Evolutionary conservation across 78 protist species (phyloP).

Genomic region (Diacronema lutheri): DNA sequence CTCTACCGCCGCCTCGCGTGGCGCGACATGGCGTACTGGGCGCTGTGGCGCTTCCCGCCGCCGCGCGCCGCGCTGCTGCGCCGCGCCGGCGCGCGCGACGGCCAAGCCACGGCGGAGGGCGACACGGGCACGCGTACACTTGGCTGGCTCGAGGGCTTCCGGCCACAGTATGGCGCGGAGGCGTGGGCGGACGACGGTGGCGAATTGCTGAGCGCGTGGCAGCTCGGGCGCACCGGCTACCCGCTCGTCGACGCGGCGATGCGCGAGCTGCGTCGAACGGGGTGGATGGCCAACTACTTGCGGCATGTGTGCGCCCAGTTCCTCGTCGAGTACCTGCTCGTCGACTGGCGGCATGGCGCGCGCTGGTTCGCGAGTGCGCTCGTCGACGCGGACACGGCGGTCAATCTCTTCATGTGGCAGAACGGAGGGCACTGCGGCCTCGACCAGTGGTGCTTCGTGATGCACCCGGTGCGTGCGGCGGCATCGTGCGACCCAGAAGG

Average conservation of each 20-base stretch:
- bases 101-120: no score
- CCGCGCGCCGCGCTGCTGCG: no score
- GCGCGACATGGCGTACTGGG: no score
- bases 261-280: slow-evolving; percentile 15
- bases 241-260: slow-evolving; percentile 22
- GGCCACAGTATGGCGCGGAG: background rate
- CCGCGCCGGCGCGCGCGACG: no score
- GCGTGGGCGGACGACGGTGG: background rate
- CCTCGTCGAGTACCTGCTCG: background rate
- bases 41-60: no score
- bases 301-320: slow-evolving; percentile 17
- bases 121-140: no score
- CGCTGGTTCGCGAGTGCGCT: slow-evolving; percentile 14
- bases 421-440: background rate
- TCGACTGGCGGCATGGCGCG: background rate
- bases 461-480: background rate
- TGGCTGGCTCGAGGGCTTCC: no score
- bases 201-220: slow-evolving; percentile 10
- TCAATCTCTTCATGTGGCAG: slow-evolving; percentile 29
- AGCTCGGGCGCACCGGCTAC: background rate
- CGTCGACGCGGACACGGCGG: slow-evolving; percentile 10
- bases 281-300: slow-evolving; percentile 7
- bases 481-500: slow-evolving; percentile 20
- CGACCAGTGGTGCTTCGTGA: slow-evolving; percentile 22
- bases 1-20: no score